phyloP scores from a whole-genome alignment of 805 yeast species.

The Metschnikowia dekortorum region DNA sequence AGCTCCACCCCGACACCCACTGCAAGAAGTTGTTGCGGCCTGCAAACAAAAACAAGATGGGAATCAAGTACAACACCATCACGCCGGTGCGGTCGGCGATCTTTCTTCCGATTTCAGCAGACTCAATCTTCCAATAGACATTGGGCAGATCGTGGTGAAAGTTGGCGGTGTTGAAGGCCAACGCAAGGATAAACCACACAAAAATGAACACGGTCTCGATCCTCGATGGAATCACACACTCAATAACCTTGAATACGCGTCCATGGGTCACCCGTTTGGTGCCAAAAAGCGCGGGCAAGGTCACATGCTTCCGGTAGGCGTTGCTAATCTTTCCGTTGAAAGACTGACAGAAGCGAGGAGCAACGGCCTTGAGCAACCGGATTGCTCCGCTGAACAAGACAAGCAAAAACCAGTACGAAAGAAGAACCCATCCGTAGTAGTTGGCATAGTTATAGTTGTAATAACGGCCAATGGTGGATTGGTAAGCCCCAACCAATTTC shows the following conservation, averaged over 20 bases:
- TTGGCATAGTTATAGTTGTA: constrained; percentile 40
- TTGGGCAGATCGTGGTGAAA: constrained; percentile 10
- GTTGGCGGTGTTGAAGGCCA: constrained; percentile 12
- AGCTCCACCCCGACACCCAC: constrained; percentile 57
- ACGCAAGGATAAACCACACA: constrained; percentile 17
- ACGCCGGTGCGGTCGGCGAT: constrained; percentile 57
- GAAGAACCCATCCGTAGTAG: constrained; percentile 33
- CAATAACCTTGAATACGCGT: constrained; percentile 13
- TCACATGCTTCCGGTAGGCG: constrained; percentile 21
- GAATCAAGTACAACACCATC: constrained; percentile 45
- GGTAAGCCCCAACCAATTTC: constrained; percentile 22
- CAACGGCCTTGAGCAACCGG: constrained; percentile 36
- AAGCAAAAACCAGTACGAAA: constrained; percentile 48
- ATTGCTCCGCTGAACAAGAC: constrained; percentile 37
- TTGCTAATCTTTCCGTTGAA: constrained; percentile 30
- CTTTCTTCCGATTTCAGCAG: constrained; percentile 11
- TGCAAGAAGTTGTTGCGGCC: constrained; percentile 69
- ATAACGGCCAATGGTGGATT: constrained; percentile 27
- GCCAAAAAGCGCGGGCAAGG: constrained; percentile 26
- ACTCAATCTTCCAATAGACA: constrained; percentile 5
- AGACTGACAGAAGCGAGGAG: constrained; percentile 32
- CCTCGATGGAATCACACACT: constrained; percentile 28
- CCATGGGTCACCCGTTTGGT: constrained; percentile 10
- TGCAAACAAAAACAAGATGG: constrained; percentile 56
- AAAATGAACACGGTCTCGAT: constrained; percentile 21